Percentiles rank a stretch among this genome's conserved stretches.
These are phyloP conservation scores for Nigrograna mackinnonii DNA, from an alignment of 2,329 filamentous ascomycete genomes.

Conservation along the genomic window DNA sequence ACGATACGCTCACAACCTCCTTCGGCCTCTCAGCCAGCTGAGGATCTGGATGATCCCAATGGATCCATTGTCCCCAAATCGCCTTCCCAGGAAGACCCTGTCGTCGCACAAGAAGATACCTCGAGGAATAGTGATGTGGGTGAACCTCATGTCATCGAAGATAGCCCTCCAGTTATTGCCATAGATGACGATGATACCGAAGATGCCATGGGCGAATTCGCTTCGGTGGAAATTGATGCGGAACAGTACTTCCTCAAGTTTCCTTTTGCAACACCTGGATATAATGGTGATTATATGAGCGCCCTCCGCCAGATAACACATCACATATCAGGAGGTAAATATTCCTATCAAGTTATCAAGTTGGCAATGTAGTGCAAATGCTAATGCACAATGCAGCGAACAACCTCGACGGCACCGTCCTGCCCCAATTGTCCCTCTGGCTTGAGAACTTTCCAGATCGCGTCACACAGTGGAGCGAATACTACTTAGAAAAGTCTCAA, in stretches of 20 bases:
- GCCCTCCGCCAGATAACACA: constrained; percentile 24
- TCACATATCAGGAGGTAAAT: constrained; percentile 31
- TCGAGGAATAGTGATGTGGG: constrained; percentile 8
- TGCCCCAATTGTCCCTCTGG: constrained; percentile 29
- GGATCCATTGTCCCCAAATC: constrained; percentile 18
- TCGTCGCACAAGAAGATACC: too few species aligned
- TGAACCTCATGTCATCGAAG: constrained; percentile 5
- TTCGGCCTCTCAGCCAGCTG: constrained; percentile 24
- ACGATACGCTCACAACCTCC: constrained; percentile 42
- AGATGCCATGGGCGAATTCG: constrained; percentile 25
- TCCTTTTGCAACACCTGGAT: constrained; percentile 22
- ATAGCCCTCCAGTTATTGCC: constrained; percentile 41
- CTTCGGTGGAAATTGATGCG: constrained; percentile 20
- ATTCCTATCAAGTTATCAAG: not conserved
- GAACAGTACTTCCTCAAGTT: constrained; percentile 36
- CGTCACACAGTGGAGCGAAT: constrained; percentile 18
- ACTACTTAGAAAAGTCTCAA: constrained; percentile 27
- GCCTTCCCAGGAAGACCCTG: too few species aligned
- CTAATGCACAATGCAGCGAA: constrained; percentile 23
- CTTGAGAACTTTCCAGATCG: constrained; percentile 28
- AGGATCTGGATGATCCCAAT: constrained; percentile 15
- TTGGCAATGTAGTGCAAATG: not conserved
- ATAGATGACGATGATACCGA: constrained; percentile 38
- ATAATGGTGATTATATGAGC: constrained; percentile 15
- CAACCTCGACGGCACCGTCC: constrained; percentile 22